Percentiles rank a stretch among this genome's conserved stretches.
These are phyloP conservation scores for Gossypium gossypioides DNA, from an alignment of 441 rosid genomes.

Conservation along the genomic window DNA sequence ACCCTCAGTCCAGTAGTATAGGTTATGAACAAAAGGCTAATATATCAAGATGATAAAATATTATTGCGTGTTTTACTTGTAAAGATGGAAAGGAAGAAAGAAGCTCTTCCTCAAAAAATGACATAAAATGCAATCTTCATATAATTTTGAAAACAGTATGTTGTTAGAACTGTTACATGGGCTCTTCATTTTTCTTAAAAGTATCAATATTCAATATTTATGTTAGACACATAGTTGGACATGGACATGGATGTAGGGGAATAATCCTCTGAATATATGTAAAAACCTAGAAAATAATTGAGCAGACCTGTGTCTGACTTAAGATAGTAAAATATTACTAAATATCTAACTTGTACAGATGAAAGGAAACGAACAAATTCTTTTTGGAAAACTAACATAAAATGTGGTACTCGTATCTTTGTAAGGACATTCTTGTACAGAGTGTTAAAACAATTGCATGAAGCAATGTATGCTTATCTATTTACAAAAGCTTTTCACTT, in stretches of 20 bases:
- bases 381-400: not conserved
- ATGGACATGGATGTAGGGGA: no score
- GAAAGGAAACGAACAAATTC: slow-evolving; percentile 8
- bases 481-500: not conserved
- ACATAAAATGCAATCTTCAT: not conserved
- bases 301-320: not conserved
- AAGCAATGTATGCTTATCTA: not conserved
- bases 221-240: no score
- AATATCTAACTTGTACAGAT: not conserved
- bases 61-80: not conserved
- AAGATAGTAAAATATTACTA: not conserved
- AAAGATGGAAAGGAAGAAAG: not conserved
- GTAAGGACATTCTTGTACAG: not conserved
- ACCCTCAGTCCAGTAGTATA: not conserved
- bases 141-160: not conserved
- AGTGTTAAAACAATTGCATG: not conserved
- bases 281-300: not conserved
- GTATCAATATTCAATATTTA: not conserved
- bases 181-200: not conserved
- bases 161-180: not conserved
- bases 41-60: not conserved
- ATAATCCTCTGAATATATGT: not conserved
- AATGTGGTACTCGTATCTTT: not conserved
- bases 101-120: not conserved
- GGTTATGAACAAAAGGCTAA: not conserved